phyloP scores from a whole-genome alignment of 176 grass and related monocot species.

The Stipa capillata region DNA sequence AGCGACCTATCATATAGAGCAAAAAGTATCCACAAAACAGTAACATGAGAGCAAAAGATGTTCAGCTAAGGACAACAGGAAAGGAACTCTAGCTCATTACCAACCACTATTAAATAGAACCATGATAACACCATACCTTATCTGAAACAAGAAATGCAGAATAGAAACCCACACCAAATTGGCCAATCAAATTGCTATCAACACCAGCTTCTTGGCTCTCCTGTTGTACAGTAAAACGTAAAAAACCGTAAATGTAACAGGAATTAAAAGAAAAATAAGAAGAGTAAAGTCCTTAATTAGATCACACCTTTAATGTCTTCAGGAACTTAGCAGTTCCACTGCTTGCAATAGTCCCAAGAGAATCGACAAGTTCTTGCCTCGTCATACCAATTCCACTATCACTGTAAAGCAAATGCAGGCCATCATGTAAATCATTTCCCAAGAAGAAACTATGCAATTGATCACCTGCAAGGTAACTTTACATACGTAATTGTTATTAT shows the following conservation, averaged over 20 bases:
- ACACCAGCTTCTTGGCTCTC: conserved; percentile 84
- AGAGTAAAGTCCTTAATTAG: neutral
- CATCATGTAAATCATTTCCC: neutral
- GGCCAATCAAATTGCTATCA: conserved; percentile 95
- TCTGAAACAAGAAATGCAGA: conserved; percentile 90
- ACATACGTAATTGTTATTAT: conserved; percentile 86
- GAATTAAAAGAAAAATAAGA: neutral
- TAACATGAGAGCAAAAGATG: neutral
- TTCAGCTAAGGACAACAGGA: neutral
- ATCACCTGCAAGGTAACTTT: neutral
- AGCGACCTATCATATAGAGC: conserved; percentile 42
- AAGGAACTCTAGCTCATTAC: neutral
- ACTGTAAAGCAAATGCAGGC: conserved; percentile 32
- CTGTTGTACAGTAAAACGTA: conserved; percentile 38
- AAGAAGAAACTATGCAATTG: neutral
- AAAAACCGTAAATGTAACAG: neutral
- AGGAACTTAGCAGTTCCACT: conserved; percentile 98
- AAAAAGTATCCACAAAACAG: neutral
- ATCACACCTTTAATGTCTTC: conserved; percentile 78
- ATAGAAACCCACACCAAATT: conserved; percentile 99
- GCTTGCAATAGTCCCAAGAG: conserved; percentile 89
- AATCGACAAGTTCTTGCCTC: conserved; percentile 85
- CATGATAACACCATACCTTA: conserved; percentile 52
- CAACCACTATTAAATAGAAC: neutral
- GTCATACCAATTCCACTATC: conserved; percentile 99